Evolutionary conservation across 2,329 filamentous ascomycete species (phyloP).

Genomic region (Sarocladiaceae sp.): DNA sequence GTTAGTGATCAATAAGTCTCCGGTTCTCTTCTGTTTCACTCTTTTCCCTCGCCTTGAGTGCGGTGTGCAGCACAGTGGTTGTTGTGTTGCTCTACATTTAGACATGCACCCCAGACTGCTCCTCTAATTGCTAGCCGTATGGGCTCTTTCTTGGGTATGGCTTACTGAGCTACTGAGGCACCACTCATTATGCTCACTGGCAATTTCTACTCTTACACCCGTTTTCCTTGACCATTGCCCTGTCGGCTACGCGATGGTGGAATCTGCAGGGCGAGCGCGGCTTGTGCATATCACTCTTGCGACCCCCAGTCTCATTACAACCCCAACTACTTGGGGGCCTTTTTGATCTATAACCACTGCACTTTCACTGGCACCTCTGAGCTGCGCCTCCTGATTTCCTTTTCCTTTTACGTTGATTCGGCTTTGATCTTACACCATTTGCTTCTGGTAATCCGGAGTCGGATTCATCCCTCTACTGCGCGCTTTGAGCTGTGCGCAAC

Average conservation of each 20-base stretch:
- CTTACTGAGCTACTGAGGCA: not conserved
- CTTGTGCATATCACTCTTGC: not conserved
- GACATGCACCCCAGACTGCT: not conserved
- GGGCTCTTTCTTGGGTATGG: not conserved
- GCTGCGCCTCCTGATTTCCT: constrained; percentile 1
- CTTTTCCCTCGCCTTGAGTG: not conserved
- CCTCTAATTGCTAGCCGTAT: not conserved
- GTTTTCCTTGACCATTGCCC: not conserved
- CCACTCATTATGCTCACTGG: not conserved
- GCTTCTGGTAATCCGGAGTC: not conserved
- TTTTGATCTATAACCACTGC: not conserved
- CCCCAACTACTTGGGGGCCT: constrained; percentile 6
- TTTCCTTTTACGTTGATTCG: not conserved
- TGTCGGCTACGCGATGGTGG: not conserved
- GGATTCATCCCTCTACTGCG: not conserved
- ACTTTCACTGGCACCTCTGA: not conserved
- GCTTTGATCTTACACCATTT: not conserved
- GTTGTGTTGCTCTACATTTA: not conserved
- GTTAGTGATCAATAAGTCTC: not conserved
- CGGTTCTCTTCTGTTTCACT: not conserved
- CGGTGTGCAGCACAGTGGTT: not conserved
- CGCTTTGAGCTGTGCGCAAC: not conserved
- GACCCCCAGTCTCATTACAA: constrained; percentile 5
- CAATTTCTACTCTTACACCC: not conserved
- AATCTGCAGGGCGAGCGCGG: constrained; percentile 3